A percentile compares a stretch with the other conserved stretches of the same genome.
These are phyloP conservation scores for Barnettozyma siamensis DNA, from an alignment of 805 yeast genomes.

Conservation along the genomic window DNA sequence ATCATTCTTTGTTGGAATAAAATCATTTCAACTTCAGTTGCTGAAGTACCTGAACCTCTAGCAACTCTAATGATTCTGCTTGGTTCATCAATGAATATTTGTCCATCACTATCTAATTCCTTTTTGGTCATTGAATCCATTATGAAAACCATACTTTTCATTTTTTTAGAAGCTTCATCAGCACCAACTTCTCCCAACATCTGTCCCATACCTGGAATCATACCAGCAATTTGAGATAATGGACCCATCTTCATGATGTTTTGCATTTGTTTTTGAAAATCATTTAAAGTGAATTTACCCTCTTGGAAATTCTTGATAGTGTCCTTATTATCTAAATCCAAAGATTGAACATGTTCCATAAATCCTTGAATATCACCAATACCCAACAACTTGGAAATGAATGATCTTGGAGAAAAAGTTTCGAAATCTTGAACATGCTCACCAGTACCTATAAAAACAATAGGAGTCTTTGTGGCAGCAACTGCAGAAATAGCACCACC, in stretches of 20 bases:
- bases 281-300: slow-evolving; percentile 88
- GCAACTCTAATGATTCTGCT: slow-evolving; percentile 86
- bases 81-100: slow-evolving; percentile 51
- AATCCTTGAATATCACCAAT: slow-evolving; percentile 93
- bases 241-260: slow-evolving; percentile 97
- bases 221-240: slow-evolving; percentile 82
- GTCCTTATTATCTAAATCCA: slow-evolving; percentile 84
- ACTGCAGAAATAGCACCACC: slow-evolving; percentile 99
- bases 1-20: slow-evolving; percentile 87
- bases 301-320: slow-evolving; percentile 89
- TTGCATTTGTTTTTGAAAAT: slow-evolving; percentile 91
- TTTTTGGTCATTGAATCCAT: slow-evolving; percentile 94
- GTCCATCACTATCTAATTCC: slow-evolving; percentile 89
- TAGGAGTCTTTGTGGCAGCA: slow-evolving; percentile 94
- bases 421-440: slow-evolving; percentile 94
- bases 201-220: slow-evolving; percentile 91
- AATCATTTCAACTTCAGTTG: slow-evolving; percentile 88
- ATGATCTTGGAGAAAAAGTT: slow-evolving; percentile 81
- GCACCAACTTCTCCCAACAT: slow-evolving; percentile 86
- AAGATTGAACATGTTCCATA: slow-evolving; percentile 87
- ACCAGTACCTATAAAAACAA: slow-evolving; percentile 96
- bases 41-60: slow-evolving; percentile 89
- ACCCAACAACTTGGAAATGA: slow-evolving; percentile 87
- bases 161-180: slow-evolving; percentile 78
- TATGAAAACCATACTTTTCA: slow-evolving; percentile 84